These are phyloP conservation scores for Rugonectria rugulosa DNA, from an alignment of 2,329 filamentous ascomycete species.

Conservation along the genomic window DNA sequence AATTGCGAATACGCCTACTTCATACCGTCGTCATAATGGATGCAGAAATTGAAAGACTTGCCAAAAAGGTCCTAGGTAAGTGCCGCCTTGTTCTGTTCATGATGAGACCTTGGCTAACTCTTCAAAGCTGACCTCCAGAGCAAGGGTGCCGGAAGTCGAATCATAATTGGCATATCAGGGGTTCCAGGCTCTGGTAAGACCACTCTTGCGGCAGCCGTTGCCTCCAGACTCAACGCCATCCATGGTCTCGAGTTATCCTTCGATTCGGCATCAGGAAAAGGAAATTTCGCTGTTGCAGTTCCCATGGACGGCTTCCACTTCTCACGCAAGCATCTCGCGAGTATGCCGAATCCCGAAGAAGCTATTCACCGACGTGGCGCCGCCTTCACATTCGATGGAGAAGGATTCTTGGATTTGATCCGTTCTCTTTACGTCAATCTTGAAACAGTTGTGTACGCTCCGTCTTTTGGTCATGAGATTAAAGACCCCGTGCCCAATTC, in stretches of 20 bases:
- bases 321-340: background rate
- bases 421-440: background rate
- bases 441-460: background rate
- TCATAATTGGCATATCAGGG: background rate
- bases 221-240: background rate
- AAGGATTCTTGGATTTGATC: background rate
- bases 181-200: background rate
- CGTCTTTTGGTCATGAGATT: background rate
- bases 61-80: background rate
- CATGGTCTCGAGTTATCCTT: background rate
- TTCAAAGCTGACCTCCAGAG: background rate
- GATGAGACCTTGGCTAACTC: background rate
- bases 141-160: background rate
- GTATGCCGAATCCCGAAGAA: slow-evolving; percentile 1
- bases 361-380: slow-evolving; percentile 9
- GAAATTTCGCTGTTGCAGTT: no score
- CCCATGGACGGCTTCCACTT: no score
- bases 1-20: no score
- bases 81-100: no score
- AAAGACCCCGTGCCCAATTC: slow-evolving; percentile 1
- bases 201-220: background rate
- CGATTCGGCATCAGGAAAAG: no score
- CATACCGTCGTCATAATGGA: background rate
- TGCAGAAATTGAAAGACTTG: background rate
- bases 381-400: slow-evolving; percentile 8